Base-by-base conservation (phyloP, 495 filamentous ascomycete genomes). In the Geoglossum glabrum region DNA sequence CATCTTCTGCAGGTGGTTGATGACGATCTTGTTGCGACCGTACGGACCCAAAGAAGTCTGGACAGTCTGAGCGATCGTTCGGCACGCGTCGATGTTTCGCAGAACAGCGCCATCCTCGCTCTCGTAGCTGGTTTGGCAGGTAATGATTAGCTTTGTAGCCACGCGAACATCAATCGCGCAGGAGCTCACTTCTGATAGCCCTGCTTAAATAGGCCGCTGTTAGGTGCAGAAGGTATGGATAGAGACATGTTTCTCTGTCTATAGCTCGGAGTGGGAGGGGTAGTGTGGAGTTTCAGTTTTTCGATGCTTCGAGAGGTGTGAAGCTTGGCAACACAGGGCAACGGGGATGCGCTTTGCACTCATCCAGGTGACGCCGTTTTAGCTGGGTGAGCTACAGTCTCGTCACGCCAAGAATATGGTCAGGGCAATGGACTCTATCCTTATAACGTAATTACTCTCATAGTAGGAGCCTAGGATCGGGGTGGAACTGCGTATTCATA, bases 1-100 rank as follows among this genome's bases (percentile, higher is more conserved):
- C 92, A 97, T 95, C 77, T 99, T 99, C 73, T 95, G 89, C 59
- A 99, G 77, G 74, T 99, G 93, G 73, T 97, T 99, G 77, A 99
- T 96, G 74, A 99, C 87, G 70, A 99, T 95, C 76, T 99, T 99
- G 76, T 97, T 99, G 70, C 93, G 86, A 66, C 93, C 93, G 69
- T 92, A 96, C 55, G 93, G 93, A 54, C 93, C 92, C 38, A 99
- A 78, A 51, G 90, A 97, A 54, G 93, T 96, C 74, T 93, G 87
- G 31, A 99, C 93, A 51, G 93, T 99, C 61, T 82, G 81, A 15
- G 93, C 81, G 70, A 99, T 97, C 47, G 93, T 87, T 64, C 87
- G 82, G 75, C 90, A 97, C 69, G 93, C 93, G 71, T 99, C 93
- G 71, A 99, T 97, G 71, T 97, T 99, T 64, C 93, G 86, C 55